phyloP scores from a whole-genome alignment of 768 basidiomycete species.

The Rubroboletus pulcherrimus region DNA sequence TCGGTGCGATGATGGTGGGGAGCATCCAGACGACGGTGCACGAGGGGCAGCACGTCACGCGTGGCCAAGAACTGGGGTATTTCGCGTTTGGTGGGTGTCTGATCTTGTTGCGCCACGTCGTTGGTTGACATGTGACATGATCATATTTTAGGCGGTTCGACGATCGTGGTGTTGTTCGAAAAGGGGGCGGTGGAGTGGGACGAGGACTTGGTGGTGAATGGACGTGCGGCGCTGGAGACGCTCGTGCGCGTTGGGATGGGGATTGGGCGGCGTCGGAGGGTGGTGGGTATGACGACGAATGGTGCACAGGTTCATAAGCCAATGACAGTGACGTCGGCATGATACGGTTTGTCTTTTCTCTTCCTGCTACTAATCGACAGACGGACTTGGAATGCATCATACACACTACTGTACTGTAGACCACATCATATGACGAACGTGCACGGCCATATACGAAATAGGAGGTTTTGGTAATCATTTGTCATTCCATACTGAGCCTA shows the following conservation, averaged over 20 bases:
- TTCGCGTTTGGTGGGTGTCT: slow-evolving; percentile 82
- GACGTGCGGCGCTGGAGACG: slow-evolving; percentile 83
- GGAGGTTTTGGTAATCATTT: background rate
- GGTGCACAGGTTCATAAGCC: slow-evolving; percentile 5
- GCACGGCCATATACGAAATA: background rate
- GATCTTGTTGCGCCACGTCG: background rate
- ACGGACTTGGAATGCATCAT: background rate
- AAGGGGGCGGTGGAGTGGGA: slow-evolving; percentile 86
- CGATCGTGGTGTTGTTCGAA: slow-evolving; percentile 88
- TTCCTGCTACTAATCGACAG: background rate
- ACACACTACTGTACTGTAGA: background rate
- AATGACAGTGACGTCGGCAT: background rate
- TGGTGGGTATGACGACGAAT: background rate
- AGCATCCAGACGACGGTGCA: slow-evolving; percentile 84
- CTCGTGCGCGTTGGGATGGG: slow-evolving; percentile 87
- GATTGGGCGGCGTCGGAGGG: slow-evolving; percentile 48
- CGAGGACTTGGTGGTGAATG: slow-evolving; percentile 82
- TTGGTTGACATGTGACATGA: background rate
- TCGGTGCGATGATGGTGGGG: slow-evolving; percentile 95
- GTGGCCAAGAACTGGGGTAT: slow-evolving; percentile 90
- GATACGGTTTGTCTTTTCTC: background rate
- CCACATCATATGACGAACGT: background rate
- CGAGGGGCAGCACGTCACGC: slow-evolving; percentile 74
- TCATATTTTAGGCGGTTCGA: slow-evolving; percentile 67
- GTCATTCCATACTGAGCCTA: background rate